Conservation (phyloP, 331 rosid species). For the Pyracantha coccinea region DNA sequence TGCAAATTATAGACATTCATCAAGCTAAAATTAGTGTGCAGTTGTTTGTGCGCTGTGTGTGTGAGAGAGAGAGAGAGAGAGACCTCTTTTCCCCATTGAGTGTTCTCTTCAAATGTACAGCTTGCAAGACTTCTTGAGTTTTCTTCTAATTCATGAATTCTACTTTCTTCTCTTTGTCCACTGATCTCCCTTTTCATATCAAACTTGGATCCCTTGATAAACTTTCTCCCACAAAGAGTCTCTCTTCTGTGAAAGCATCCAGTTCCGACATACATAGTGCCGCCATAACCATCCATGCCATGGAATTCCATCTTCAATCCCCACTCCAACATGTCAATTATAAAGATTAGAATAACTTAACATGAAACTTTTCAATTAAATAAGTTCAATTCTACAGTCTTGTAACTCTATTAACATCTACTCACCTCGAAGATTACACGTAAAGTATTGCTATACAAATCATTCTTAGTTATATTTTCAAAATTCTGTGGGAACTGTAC, state of each 20-base stretch:
- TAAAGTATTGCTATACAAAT: background rate
- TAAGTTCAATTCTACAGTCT: too few species aligned
- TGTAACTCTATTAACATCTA: too few species aligned
- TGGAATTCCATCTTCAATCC: slow-evolving; percentile 3
- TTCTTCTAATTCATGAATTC: slow-evolving; percentile 11
- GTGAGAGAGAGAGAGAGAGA: background rate
- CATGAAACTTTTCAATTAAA: background rate
- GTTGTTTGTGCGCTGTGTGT: too few species aligned
- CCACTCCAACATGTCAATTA: background rate
- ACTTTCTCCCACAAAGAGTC: slow-evolving; percentile 11
- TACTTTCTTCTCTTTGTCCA: background rate
- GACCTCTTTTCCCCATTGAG: slow-evolving; percentile 26
- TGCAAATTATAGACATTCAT: background rate
- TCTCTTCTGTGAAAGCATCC: slow-evolving; percentile 29
- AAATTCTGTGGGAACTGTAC: slow-evolving; percentile 21
- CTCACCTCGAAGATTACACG: slow-evolving; percentile 1
- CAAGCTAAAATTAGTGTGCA: background rate
- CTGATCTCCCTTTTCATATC: slow-evolving; percentile 5
- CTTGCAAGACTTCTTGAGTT: slow-evolving; percentile 17
- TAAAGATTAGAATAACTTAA: background rate
- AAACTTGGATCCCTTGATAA: background rate
- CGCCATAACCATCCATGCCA: slow-evolving; percentile 11
- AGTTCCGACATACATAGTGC: slow-evolving; percentile 11
- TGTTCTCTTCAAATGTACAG: background rate
- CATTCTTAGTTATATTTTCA: slow-evolving; percentile 14